These are phyloP conservation scores for Tanozyma kutaoensis DNA, from an alignment of 805 yeast genomes.

Conservation along the genomic window DNA sequence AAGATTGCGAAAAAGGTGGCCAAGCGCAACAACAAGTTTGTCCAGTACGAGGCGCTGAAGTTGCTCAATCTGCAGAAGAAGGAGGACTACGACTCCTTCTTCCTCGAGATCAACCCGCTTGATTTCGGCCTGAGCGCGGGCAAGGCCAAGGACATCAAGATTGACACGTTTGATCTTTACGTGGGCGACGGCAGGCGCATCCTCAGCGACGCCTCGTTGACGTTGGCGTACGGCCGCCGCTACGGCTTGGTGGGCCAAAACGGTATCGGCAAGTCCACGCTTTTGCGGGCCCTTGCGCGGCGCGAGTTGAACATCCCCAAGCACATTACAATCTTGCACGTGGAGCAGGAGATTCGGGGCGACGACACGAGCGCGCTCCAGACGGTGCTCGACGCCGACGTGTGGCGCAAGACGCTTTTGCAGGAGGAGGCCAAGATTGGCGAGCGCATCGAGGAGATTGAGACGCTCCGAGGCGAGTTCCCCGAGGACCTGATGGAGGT, in stretches of 20 bases:
- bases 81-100: constrained; percentile 87
- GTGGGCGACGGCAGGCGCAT: constrained; percentile 96
- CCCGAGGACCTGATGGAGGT: constrained; percentile 60
- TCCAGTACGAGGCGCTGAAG: constrained; percentile 88
- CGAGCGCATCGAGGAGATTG: constrained; percentile 67
- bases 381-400: constrained; percentile 97
- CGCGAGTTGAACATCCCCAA: constrained; percentile 91
- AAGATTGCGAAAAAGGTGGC: constrained; percentile 97
- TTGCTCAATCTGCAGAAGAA: constrained; percentile 50
- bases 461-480: constrained; percentile 51
- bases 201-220: constrained; percentile 72
- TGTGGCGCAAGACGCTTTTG: constrained; percentile 88
- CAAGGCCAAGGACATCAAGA: constrained; percentile 90
- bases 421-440: constrained; percentile 64
- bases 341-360: constrained; percentile 93
- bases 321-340: constrained; percentile 91
- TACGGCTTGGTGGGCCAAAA: constrained; percentile 97
- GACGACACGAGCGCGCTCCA: constrained; percentile 86
- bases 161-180: constrained; percentile 85
- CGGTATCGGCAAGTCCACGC: constrained; percentile 98
- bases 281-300: constrained; percentile 79
- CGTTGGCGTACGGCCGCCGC: constrained; percentile 84
- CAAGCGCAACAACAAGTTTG: constrained; percentile 72
- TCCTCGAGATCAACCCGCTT: constrained; percentile 87
- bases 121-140: constrained; percentile 79